Base-by-base conservation (phyloP, 1,139 yeast genomes). In the Spathaspora sp. region DNA sequence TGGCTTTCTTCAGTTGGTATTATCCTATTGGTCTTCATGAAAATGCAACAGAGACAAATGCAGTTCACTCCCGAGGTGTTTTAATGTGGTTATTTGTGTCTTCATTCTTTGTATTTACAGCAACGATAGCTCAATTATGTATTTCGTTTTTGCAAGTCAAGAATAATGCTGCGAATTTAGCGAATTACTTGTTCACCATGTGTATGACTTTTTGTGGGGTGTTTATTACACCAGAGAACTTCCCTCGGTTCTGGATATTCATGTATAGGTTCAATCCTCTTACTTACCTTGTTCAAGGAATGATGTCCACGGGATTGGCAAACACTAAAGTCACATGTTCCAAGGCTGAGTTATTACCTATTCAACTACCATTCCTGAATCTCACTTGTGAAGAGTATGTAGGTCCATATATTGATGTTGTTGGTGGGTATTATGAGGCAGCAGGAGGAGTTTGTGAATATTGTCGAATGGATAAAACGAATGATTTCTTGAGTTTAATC, bases 1-100 rank as follows among this genome's bases (percentile, higher is more conserved):
- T 86, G 6, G 75, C 85, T 4, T 89, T 75, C 68, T 79, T 87
- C 60, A 78, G 84, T 50, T 88, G 88, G 83, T 89, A 88, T 65
- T 89, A 86, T 60, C 95, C 96, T 6, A 80, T 87, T 51, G 96
- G 95, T 1, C 69, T 83, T 46, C 80, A 83, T 57, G 46, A 56
- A 7, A 84, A 84, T 61, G 86, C 89, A 5, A 64, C 63, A 6
- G 57, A 63, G 29, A 63, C 60, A 31, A 54, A 61, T 44, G 38
- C 55, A 1, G 65, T 63, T 10, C 43, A 55, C 41, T 56, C 61
- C 39, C 61, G 78, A 63, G 75, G 85, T 70, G 64, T 71, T 47
- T 60, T 73, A 48, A 61, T 67, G 64, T 64, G 78, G 76, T 47
- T 80, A 67, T 59, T 63, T 60, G 57, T 72, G 72, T 47, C 78